Percentiles rank a stretch among this genome's conserved stretches.
phyloP scores from a whole-genome alignment of 1,139 yeast genomes.

The Yamadazyma diddensiae region DNA sequence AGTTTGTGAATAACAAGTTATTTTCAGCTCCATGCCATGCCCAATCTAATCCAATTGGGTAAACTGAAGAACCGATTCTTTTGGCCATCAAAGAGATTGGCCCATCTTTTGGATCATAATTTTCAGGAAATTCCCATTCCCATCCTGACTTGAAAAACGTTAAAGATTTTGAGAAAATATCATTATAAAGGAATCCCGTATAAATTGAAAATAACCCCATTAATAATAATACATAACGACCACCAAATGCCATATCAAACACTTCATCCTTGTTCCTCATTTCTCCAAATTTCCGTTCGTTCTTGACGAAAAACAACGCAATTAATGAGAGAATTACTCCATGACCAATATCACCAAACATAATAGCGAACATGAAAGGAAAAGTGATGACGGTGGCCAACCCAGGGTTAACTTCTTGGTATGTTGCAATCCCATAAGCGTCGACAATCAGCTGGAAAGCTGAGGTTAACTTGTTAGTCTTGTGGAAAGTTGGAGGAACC shows the following conservation, averaged over 20 bases:
- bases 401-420: conserved; percentile 95
- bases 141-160: conserved; percentile 84
- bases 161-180: conserved; percentile 87
- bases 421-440: conserved; percentile 92
- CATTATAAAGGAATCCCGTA: conserved; percentile 92
- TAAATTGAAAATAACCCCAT: conserved; percentile 95
- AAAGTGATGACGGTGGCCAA: conserved; percentile 91
- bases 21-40: conserved; percentile 98
- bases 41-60: conserved; percentile 86
- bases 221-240: conserved; percentile 81
- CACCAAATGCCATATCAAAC: conserved; percentile 92
- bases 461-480: conserved; percentile 84
- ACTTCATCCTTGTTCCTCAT: conserved; percentile 83
- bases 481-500: conserved; percentile 91
- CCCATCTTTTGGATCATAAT: conserved; percentile 57
- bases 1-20: conserved; percentile 82
- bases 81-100: conserved; percentile 54
- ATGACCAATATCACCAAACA: conserved; percentile 99
- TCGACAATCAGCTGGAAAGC: conserved; percentile 94
- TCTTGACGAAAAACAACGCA: conserved; percentile 64
- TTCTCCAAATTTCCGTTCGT: conserved; percentile 62
- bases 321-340: conserved; percentile 78
- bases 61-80: conserved; percentile 51
- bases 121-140: conserved; percentile 73
- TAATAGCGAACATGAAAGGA: conserved; percentile 98